Percentiles rank a stretch among this genome's conserved stretches.
Conservation (phyloP, 139 green algal genomes). For the Ettlia oleoabundans region DNA sequence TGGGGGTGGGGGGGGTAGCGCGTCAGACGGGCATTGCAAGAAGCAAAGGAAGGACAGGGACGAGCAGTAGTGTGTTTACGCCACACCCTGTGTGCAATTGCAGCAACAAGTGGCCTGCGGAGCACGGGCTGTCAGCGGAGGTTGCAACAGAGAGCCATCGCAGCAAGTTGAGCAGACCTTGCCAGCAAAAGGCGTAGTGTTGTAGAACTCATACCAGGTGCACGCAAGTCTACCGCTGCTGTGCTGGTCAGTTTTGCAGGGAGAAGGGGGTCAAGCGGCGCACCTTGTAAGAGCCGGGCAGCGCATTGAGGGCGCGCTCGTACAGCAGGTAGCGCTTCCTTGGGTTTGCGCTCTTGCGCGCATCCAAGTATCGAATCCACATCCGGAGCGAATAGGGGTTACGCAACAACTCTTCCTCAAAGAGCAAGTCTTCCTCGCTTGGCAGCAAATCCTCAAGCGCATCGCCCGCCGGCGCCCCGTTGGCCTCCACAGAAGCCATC, state of each 20-base stretch:
- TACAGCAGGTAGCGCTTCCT: constrained; percentile 86
- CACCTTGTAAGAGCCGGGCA: constrained; percentile 97
- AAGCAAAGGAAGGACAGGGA: no score
- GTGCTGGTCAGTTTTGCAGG: not conserved
- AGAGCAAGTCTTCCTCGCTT: constrained; percentile 90
- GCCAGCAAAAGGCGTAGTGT: no score
- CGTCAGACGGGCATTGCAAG: no score
- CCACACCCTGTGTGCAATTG: no score
- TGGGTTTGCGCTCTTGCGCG: constrained; percentile 68
- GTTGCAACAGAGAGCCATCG: no score
- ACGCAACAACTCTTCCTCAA: constrained; percentile 96
- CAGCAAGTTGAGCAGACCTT: no score
- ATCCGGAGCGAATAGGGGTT: constrained; percentile 93
- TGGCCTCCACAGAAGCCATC: not conserved
- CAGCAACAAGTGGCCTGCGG: no score
- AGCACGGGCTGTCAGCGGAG: no score
- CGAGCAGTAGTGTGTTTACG: no score
- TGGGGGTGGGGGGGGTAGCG: no score
- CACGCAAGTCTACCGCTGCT: no score
- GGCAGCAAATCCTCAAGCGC: constrained; percentile 81
- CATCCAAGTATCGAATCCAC: constrained; percentile 93
- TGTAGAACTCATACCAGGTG: not conserved
- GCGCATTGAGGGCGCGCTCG: constrained; percentile 86
- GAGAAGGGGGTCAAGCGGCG: not conserved
- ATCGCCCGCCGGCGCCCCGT: constrained; percentile 20